phyloP scores from a whole-genome alignment of 176 grass and related monocot genomes.

The Phragmites australis region DNA sequence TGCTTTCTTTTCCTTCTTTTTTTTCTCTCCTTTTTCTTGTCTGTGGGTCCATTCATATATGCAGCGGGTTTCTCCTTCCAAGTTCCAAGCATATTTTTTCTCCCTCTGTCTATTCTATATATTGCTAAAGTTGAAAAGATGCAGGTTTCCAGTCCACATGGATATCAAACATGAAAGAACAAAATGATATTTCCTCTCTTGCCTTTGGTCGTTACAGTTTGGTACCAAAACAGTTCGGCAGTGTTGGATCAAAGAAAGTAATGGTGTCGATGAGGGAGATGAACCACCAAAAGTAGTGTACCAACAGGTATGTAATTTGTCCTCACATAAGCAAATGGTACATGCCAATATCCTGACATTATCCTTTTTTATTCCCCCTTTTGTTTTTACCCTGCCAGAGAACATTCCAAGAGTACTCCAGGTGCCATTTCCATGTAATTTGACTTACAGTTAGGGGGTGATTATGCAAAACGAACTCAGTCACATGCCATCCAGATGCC shows the following conservation, averaged over 20 bases:
- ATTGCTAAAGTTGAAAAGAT: not conserved
- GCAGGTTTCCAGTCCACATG: conserved; percentile 26
- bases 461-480: not conserved
- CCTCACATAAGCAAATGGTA: conserved; percentile 4
- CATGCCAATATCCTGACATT: not conserved
- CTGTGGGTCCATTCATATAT: conserved; percentile 5
- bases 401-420: conserved; percentile 19
- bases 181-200: not conserved
- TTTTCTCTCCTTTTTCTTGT: not conserved
- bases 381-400: conserved; percentile 21
- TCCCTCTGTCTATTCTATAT: not conserved
- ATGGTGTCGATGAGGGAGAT: conserved; percentile 19
- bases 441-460: not conserved
- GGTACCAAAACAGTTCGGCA: conserved; percentile 42
- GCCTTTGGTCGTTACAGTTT: conserved; percentile 30
- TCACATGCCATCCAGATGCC: conserved; percentile 47
- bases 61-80: not conserved
- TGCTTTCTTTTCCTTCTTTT: not conserved
- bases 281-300: conserved; percentile 41
- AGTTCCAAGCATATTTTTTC: conserved; percentile 8
- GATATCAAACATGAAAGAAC: conserved; percentile 20
- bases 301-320: conserved; percentile 16
- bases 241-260: conserved; percentile 18
- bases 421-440: not conserved
- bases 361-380: not conserved